These are phyloP conservation scores for Paramecium pentaurelia DNA, from an alignment of 73 alveolate species.

Conservation along the genomic window DNA sequence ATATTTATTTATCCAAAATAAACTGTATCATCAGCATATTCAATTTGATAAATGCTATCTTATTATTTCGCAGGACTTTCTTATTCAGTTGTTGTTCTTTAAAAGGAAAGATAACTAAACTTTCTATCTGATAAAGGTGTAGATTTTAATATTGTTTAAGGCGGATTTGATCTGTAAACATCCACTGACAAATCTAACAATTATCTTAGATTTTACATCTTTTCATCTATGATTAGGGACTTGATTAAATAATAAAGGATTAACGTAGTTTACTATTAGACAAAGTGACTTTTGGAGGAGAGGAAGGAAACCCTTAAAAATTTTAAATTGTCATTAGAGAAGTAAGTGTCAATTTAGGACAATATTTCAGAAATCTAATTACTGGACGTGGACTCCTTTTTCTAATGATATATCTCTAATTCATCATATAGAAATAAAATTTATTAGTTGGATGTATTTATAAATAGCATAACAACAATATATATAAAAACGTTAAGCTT, in stretches of 20 bases:
- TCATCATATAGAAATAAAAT: background rate
- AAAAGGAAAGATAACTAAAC: background rate
- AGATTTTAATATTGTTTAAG: background rate
- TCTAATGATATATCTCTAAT: background rate
- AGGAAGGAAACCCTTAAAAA: background rate
- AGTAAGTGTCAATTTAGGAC: background rate
- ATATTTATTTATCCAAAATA: background rate
- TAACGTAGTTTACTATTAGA: background rate
- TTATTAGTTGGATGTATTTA: background rate
- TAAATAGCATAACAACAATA: background rate
- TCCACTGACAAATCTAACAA: background rate
- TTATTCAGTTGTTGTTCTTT: background rate
- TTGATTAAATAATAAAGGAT: background rate
- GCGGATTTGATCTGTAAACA: background rate
- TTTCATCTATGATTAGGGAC: background rate
- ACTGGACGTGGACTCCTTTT: background rate
- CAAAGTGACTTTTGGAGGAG: background rate
- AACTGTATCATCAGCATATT: constrained; percentile 22
- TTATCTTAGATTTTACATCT: background rate
- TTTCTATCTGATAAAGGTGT: background rate
- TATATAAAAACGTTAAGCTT: background rate
- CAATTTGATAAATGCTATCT: constrained; percentile 5
- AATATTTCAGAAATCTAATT: background rate
- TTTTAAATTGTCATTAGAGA: background rate
- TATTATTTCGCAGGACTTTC: background rate